Base-by-base conservation (phyloP, 1,284 basidiomycete genomes). In the Ceratorhiza oryzae-sativae region DNA sequence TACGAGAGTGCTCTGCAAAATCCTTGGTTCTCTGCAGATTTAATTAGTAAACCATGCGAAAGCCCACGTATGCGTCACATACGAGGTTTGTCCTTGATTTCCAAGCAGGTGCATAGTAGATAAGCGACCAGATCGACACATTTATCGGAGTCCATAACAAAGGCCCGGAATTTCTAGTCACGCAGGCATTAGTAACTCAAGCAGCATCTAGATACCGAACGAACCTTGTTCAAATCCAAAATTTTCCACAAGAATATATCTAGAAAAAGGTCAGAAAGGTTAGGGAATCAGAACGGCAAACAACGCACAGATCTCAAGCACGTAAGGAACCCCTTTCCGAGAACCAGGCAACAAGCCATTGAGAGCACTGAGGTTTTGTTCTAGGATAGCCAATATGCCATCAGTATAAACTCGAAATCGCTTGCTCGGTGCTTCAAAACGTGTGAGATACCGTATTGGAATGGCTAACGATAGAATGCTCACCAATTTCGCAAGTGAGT, bases 41-140 rank as follows among this genome's bases (percentile, higher is more conserved):
- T n/a, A 63, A 79, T 74, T 77, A 62, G 18, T 18, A 34, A 41
- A 55, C 51, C 23, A 46, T 27, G 53, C 2, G 13, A 30, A 30
- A 10, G 18, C 62, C 39, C 27, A 32, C 67, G 23, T 51, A 45
- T 61, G 61, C 68, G 15, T 36, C 0, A 81, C 88, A 77, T 78
- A 95, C 93, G 88, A 75, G 94, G 92, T 80, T 94, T 94, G 77
- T 94, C 93, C 79, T 95, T 96, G 78, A 92, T 88, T 73, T 96
- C 93, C 25, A 96, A 83, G 71, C 87, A 87, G 77, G 91, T 91
- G 76, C 90, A 89, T 18, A 96, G 80, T 46, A 97, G 84, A 78
- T 92, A 90, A 1, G 87, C 90, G 36, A 95, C 81, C 13, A 95
- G 77, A 76, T 94, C 90, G 78, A 88, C 87, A 1, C 87, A 88